Conservation (phyloP, 1,139 yeast species). For the Candida tunisiensis region DNA sequence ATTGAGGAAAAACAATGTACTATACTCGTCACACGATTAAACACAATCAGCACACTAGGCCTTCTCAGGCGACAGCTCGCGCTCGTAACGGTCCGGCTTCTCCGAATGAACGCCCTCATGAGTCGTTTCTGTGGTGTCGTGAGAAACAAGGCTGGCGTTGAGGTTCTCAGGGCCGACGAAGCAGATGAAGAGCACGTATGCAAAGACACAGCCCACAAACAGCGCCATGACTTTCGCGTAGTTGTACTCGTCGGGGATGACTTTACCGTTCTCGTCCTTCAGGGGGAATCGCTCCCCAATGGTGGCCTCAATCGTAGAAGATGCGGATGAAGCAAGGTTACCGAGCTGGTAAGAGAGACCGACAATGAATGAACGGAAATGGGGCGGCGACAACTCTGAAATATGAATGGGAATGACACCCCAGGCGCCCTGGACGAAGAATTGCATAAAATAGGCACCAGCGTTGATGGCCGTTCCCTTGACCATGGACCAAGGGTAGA, state of each 20-base stretch:
- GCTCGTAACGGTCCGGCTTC: not conserved
- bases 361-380: constrained; percentile 52
- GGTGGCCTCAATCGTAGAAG: constrained; percentile 67
- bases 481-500: constrained; percentile 61
- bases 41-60: not conserved
- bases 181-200: constrained; percentile 36
- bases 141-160: not conserved
- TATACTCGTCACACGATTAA: not conserved
- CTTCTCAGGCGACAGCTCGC: not conserved
- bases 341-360: constrained; percentile 76
- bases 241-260: constrained; percentile 20
- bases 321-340: constrained; percentile 68
- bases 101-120: not conserved
- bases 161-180: constrained; percentile 55
- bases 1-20: not conserved
- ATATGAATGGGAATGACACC: constrained; percentile 71
- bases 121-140: too few species aligned
- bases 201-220: constrained; percentile 67
- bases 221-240: constrained; percentile 66
- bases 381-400: constrained; percentile 64
- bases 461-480: constrained; percentile 38
- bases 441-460: constrained; percentile 63
- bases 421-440: constrained; percentile 80
- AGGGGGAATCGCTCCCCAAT: constrained; percentile 55
- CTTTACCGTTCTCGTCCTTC: constrained; percentile 13